Percentiles rank a stretch among this genome's conserved stretches.
These are phyloP conservation scores for Cryphonectria japonica DNA, from an alignment of 2,329 filamentous ascomycete species.

Conservation along the genomic window DNA sequence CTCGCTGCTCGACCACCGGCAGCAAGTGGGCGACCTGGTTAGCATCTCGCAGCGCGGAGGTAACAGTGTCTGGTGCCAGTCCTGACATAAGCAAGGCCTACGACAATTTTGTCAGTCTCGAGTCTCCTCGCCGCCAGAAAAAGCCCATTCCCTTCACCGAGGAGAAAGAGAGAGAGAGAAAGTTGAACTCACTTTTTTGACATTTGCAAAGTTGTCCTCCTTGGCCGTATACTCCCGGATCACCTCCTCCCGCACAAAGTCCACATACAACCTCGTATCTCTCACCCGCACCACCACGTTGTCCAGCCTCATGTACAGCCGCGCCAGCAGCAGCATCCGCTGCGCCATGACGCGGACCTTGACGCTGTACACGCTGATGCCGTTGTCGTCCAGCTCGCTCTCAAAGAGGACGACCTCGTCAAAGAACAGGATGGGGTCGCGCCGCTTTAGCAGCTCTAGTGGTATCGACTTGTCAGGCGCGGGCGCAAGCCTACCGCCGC, in stretches of 20 bases:
- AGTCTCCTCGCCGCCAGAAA: neutral
- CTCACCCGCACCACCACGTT: constrained; percentile 85
- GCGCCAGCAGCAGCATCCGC: constrained; percentile 79
- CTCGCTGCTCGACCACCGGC: constrained; percentile 68
- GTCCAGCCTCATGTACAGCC: constrained; percentile 92
- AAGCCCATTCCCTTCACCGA: neutral
- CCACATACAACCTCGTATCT: constrained; percentile 90
- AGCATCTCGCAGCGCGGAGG: constrained; percentile 76
- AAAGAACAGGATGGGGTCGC: constrained; percentile 94
- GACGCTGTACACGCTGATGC: constrained; percentile 85
- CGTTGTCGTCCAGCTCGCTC: constrained; percentile 97
- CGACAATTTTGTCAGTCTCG: constrained; percentile 30
- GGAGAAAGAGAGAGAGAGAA: neutral
- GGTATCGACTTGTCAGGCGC: constrained; percentile 62
- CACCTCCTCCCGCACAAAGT: constrained; percentile 78
- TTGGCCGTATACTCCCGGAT: constrained; percentile 89
- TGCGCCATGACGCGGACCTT: constrained; percentile 94
- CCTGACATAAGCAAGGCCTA: constrained; percentile 56
- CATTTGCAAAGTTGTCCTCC: constrained; percentile 78
- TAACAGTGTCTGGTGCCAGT: constrained; percentile 69
- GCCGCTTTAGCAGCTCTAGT: constrained; percentile 80
- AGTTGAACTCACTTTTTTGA: constrained; percentile 64
- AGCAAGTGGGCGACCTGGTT: constrained; percentile 74
- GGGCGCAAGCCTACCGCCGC: constrained; percentile 14
- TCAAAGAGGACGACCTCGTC: constrained; percentile 97